These are phyloP conservation scores for Lentithecium fluviatile DNA, from an alignment of 495 filamentous ascomycete species.

Conservation along the genomic window DNA sequence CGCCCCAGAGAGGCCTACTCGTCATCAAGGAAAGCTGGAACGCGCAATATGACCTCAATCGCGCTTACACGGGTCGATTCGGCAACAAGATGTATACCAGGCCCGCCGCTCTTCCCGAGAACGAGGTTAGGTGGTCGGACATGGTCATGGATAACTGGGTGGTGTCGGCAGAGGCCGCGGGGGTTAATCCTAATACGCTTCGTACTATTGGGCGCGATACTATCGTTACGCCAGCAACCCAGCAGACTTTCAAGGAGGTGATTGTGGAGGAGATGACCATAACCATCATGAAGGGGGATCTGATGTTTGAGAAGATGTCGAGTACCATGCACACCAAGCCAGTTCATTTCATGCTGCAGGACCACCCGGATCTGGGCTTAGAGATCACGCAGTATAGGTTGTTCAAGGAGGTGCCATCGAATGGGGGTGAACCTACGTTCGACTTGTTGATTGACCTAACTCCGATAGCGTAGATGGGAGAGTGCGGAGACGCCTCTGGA, in stretches of 20 bases:
- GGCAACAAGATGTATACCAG: not conserved
- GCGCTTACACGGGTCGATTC: not conserved
- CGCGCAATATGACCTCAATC: not conserved
- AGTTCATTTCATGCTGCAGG: too few relatives aligned
- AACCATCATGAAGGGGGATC: not conserved
- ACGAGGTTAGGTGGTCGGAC: not conserved
- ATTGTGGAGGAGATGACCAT: not conserved
- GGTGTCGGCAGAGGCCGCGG: not conserved
- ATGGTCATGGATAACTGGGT: not conserved
- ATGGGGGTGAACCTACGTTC: too few relatives aligned
- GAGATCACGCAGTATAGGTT: too few relatives aligned
- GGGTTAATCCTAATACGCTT: not conserved
- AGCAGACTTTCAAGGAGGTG: not conserved
- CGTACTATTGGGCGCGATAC: not conserved
- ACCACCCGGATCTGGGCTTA: too few relatives aligned
- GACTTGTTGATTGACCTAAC: too few relatives aligned
- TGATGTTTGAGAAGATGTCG: not conserved
- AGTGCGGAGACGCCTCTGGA: too few relatives aligned
- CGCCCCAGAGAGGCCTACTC: not conserved
- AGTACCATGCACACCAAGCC: not conserved
- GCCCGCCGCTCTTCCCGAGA: not conserved
- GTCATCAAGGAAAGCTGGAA: not conserved
- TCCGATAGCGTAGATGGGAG: too few relatives aligned
- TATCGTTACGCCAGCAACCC: not conserved
- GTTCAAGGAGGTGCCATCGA: too few relatives aligned